phyloP scores from a whole-genome alignment of 192 early-diverging fungal genomes.

The Umbelopsis isabellina region DNA sequence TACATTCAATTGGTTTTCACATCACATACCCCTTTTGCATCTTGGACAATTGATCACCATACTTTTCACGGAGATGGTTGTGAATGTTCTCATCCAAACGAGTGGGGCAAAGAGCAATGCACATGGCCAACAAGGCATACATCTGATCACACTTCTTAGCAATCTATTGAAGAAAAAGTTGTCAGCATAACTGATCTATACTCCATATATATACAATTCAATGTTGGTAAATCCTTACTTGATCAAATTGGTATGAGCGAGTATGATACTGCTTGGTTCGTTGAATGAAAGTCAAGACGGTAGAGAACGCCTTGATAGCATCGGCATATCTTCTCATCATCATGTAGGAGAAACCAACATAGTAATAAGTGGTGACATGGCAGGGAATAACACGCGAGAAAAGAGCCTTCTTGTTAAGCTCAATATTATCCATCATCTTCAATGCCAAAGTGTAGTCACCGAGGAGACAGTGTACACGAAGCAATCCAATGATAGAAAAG shows the following conservation, averaged over 20 bases:
- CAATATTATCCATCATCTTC: slow-evolving; percentile 96
- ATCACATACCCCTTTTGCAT: slow-evolving; percentile 73
- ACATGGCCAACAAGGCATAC: slow-evolving; percentile 91
- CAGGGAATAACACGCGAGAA: slow-evolving; percentile 96
- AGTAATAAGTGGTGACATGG: slow-evolving; percentile 97
- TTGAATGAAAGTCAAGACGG: slow-evolving; percentile 87
- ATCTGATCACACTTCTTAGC: slow-evolving; percentile 95
- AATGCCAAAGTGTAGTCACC: slow-evolving; percentile 96
- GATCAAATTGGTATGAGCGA: slow-evolving; percentile 88
- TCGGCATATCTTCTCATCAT: slow-evolving; percentile 98
- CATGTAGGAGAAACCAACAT: slow-evolving; percentile 96
- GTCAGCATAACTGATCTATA: not conserved
- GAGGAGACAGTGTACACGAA: slow-evolving; percentile 93
- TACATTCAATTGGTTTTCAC: not conserved
- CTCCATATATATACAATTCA: not conserved
- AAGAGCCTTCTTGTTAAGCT: slow-evolving; percentile 89
- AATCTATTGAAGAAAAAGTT: slow-evolving; percentile 46
- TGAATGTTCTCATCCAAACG: slow-evolving; percentile 95
- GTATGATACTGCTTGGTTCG: slow-evolving; percentile 95
- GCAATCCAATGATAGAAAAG: slow-evolving; percentile 90
- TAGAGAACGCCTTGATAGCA: slow-evolving; percentile 90
- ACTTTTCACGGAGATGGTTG: slow-evolving; percentile 85
- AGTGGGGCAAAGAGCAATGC: slow-evolving; percentile 89
- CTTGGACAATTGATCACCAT: slow-evolving; percentile 87
- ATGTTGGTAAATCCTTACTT: slow-evolving; percentile 43